These are phyloP conservation scores for Rhizopogon rudus DNA, from an alignment of 768 basidiomycete genomes.

Conservation along the genomic window DNA sequence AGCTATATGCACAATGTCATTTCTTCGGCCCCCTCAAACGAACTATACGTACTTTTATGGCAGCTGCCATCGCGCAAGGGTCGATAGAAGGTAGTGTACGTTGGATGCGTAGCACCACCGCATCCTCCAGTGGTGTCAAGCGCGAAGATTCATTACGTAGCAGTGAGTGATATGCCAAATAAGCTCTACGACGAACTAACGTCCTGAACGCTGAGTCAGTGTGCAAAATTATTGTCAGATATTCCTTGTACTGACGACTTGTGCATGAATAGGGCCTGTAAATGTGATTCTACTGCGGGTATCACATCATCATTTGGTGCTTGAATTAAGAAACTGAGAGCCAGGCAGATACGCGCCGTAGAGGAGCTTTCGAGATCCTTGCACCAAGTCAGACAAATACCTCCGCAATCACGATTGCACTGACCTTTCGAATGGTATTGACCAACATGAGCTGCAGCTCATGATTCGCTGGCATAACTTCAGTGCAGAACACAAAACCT, in stretches of 20 bases:
- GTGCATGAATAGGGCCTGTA: constrained; percentile 65
- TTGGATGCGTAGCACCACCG: constrained; percentile 10
- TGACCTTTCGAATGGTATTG: constrained; percentile 80
- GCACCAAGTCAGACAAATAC: constrained; percentile 1
- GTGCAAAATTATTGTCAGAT: constrained; percentile 8
- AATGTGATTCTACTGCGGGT: constrained; percentile 66
- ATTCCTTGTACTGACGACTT: constrained; percentile 60
- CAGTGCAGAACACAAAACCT: constrained; percentile 79
- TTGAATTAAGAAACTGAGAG: constrained; percentile 63
- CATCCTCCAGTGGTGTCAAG: constrained; percentile 34
- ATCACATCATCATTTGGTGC: constrained; percentile 62
- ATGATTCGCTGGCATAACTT: constrained; percentile 63
- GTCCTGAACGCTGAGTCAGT: constrained; percentile 32
- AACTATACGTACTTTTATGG: constrained; percentile 19
- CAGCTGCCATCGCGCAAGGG: constrained; percentile 6
- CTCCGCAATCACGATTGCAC: background rate
- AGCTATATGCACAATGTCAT: background rate
- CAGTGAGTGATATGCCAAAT: constrained; percentile 54
- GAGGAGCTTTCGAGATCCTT: constrained; percentile 69
- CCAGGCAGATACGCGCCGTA: constrained; percentile 58
- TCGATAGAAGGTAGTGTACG: constrained; percentile 7
- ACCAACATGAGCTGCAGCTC: constrained; percentile 81
- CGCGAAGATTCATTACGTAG: constrained; percentile 42
- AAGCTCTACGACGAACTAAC: constrained; percentile 55
- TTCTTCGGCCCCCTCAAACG: background rate